Conservation (phyloP, 2,329 filamentous ascomycete genomes). For the Chaetomium olivaceum region DNA sequence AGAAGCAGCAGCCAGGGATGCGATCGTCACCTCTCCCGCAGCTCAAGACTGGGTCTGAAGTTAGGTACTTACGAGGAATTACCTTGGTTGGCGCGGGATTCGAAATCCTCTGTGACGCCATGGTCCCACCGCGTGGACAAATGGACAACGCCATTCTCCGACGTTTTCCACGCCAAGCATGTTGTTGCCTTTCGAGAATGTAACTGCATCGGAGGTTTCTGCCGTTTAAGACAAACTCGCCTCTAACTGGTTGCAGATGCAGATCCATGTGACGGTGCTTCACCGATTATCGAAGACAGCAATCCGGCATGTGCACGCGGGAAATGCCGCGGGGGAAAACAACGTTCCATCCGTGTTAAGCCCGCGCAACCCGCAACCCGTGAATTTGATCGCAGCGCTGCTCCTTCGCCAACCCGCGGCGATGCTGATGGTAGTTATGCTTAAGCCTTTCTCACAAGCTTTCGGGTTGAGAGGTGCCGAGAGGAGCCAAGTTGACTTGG, state of each 20-base stretch:
- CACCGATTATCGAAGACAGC: no score
- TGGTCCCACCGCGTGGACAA: conserved; percentile 9
- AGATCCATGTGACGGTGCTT: neutral
- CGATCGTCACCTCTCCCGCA: neutral
- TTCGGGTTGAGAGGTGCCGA: conserved; percentile 16
- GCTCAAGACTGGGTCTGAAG: neutral
- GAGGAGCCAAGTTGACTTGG: conserved; percentile 1
- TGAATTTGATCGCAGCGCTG: neutral
- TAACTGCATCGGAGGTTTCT: conserved; percentile 11
- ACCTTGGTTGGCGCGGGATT: conserved; percentile 1
- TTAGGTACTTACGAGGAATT: neutral
- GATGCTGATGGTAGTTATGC: neutral
- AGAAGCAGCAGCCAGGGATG: neutral
- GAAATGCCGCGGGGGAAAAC: neutral
- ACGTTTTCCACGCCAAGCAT: conserved; percentile 12
- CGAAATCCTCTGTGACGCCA: conserved; percentile 5
- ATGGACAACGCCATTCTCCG: conserved; percentile 5
- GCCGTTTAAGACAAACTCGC: conserved; percentile 1
- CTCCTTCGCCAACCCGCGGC: neutral
- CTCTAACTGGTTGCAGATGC: neutral
- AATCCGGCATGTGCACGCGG: no score
- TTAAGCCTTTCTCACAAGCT: conserved; percentile 5
- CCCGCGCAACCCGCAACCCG: no score
- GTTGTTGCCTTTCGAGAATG: neutral
- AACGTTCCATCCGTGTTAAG: neutral